phyloP scores from a whole-genome alignment of 495 filamentous ascomycete genomes.

The Penicillium canariense region DNA sequence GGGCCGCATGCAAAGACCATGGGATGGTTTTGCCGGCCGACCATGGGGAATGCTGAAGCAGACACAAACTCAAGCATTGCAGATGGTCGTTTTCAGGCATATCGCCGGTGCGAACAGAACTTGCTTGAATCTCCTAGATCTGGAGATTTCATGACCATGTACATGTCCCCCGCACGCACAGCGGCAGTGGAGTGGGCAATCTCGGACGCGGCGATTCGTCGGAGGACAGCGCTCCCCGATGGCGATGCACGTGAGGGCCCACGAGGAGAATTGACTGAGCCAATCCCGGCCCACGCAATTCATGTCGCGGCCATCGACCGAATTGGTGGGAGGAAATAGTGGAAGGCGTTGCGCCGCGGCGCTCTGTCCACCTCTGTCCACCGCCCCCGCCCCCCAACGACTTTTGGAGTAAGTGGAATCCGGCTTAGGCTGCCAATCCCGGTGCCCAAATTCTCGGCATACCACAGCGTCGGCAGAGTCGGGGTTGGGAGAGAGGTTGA shows the following conservation, averaged over 20 bases:
- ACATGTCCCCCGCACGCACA: conserved; percentile 1
- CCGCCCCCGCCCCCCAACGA: too few species aligned
- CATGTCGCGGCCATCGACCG: background rate
- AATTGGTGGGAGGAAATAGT: too few species aligned
- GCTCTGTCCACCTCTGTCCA: background rate
- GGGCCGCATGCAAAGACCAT: conserved; percentile 10
- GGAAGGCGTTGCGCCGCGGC: too few species aligned
- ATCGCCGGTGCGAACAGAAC: too few species aligned
- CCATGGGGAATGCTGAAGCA: background rate
- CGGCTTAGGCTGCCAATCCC: conserved; percentile 1
- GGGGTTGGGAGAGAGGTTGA: background rate
- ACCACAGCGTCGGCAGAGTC: background rate
- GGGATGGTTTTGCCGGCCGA: conserved; percentile 8
- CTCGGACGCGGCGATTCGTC: conserved; percentile 18
- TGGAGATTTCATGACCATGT: too few species aligned
- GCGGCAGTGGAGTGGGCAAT: background rate
- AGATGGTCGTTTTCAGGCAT: too few species aligned
- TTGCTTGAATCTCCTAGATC: background rate
- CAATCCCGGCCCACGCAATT: background rate
- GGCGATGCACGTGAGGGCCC: conserved; percentile 24
- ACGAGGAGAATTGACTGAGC: background rate
- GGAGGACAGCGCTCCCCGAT: conserved; percentile 31
- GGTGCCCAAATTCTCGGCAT: background rate
- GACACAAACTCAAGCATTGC: background rate
- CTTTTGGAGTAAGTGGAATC: background rate